Conservation (phyloP, 2,329 filamentous ascomycete genomes). For the Myriosclerotinia curreyana region DNA sequence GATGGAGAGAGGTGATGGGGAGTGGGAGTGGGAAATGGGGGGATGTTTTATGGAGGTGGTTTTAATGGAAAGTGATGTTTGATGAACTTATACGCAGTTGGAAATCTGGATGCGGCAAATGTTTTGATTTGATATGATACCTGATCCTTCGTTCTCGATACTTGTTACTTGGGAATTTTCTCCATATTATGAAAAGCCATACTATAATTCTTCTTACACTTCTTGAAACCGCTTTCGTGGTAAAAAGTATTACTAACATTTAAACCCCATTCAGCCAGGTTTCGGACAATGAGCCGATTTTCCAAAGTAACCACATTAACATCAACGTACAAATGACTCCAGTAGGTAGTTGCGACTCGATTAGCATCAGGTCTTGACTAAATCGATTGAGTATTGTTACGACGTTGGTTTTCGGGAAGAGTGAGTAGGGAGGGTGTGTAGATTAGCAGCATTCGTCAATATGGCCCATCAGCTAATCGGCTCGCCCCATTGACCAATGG, state of each 20-base stretch:
- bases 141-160: background rate
- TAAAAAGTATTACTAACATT: too few relatives aligned
- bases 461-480: too few relatives aligned
- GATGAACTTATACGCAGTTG: background rate
- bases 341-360: constrained; percentile 33
- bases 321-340: background rate
- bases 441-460: too few relatives aligned
- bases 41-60: too few relatives aligned
- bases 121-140: constrained; percentile 8
- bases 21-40: rapidly evolving
- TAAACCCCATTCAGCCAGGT: too few relatives aligned
- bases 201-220: background rate
- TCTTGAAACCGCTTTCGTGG: background rate
- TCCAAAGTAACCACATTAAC: too few relatives aligned
- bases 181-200: background rate
- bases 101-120: background rate
- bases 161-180: too few relatives aligned
- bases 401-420: constrained; percentile 6
- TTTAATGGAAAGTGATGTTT: background rate
- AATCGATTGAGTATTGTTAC: constrained; percentile 29
- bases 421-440: constrained; percentile 38
- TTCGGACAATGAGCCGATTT: too few relatives aligned
- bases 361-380: constrained; percentile 31
- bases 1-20: too few relatives aligned
- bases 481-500: too few relatives aligned